Percentiles rank a stretch among this genome's conserved stretches.
Conservation (phyloP, 805 yeast species). For the Monosporozyma servazzii region DNA sequence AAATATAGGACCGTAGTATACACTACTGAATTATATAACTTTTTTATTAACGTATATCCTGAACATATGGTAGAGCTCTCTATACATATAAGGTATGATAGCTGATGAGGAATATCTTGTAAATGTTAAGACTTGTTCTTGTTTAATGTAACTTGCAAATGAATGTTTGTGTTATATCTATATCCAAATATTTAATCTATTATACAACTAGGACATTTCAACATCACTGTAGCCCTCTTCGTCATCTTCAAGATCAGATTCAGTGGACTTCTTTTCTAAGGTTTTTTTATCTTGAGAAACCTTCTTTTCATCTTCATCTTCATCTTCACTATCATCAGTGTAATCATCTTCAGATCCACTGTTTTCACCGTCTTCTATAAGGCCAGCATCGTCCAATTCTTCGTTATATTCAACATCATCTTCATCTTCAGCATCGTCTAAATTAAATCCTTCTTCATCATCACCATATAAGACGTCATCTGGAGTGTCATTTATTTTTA, state of each 20-base stretch:
- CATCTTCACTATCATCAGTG: constrained; percentile 6
- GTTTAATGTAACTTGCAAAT: neutral
- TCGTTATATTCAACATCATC: constrained; percentile 63
- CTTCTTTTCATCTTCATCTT: constrained; percentile 5
- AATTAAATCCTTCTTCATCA: constrained; percentile 32
- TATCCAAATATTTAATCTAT: neutral
- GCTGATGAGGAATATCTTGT: too few relatives aligned
- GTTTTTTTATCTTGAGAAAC: constrained; percentile 3
- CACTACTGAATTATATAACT: too few relatives aligned
- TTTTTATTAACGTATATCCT: too few relatives aligned
- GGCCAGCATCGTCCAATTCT: constrained; percentile 44
- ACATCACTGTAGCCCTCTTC: constrained; percentile 34
- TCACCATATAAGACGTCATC: constrained; percentile 6
- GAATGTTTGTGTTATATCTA: neutral
- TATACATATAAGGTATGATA: too few relatives aligned
- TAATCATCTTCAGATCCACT: constrained; percentile 28
- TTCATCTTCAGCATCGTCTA: constrained; percentile 30
- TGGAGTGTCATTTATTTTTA: constrained; percentile 39
- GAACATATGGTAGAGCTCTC: too few relatives aligned
- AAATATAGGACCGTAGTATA: too few relatives aligned
- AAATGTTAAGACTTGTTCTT: neutral
- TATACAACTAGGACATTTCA: constrained; percentile 23
- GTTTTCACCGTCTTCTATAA: constrained; percentile 41
- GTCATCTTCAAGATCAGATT: constrained; percentile 24
- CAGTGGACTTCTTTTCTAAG: neutral